phyloP scores from a whole-genome alignment of 148 eudicot species.

The Persicaria tinctoria region DNA sequence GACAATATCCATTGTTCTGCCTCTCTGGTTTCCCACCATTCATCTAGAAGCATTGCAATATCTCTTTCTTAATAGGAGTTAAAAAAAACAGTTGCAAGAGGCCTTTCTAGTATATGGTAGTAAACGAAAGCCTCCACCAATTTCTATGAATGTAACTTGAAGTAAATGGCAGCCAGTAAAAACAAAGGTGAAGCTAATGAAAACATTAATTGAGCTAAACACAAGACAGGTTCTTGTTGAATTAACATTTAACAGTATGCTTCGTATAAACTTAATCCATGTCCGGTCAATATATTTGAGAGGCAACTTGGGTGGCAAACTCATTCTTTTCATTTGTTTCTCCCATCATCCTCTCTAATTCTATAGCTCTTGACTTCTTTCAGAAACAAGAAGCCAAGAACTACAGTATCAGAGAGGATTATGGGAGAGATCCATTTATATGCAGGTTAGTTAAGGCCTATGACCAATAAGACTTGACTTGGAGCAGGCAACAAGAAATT shows the following conservation, averaged over 20 bases:
- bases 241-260: neutral
- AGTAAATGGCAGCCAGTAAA: neutral
- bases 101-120: neutral
- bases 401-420: neutral
- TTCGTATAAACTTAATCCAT: neutral
- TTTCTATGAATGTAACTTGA: neutral
- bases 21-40: conserved; percentile 1
- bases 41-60: neutral
- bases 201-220: neutral
- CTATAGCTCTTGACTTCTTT: neutral
- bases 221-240: neutral
- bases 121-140: neutral
- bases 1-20: neutral
- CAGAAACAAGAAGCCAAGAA: neutral
- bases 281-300: neutral
- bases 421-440: conserved; percentile 1
- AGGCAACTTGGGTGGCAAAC: neutral
- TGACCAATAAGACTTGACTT: neutral
- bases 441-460: conserved; percentile 1
- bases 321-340: neutral
- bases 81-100: neutral
- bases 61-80: neutral
- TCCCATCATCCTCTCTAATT: too few relatives aligned
- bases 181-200: neutral
- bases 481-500: neutral